Base-by-base conservation (phyloP, 2,329 filamentous ascomycete genomes). In the Fusarium cyanostomum region DNA sequence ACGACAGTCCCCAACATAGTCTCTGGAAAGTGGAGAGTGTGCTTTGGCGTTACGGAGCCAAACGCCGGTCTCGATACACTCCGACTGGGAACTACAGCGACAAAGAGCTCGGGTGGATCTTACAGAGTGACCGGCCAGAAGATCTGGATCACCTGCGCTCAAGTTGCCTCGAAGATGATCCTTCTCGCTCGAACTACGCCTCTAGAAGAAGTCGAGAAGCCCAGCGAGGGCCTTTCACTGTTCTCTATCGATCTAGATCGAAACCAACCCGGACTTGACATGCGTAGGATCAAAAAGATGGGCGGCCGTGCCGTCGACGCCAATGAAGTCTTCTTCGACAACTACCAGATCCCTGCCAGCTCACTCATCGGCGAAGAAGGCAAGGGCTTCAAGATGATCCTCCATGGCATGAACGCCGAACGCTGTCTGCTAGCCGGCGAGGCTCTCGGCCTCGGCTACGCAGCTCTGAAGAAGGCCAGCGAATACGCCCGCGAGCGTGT, bases 321-420 rank as follows among this genome's bases (percentile, higher is more conserved):
- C 1, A 96, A 96, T 66, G 91, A 95, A 72, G 89, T 96, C 2
- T 96, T 96, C 75, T 95, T 96, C 72, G 91, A 95, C 74, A 85
- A 89, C 65, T 96, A 94, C 74, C 74, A 76, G 5, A 85, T 95
- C 12, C 86, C 89, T 0, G 82, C 82, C 0, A 80, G 86, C 35
- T 81, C 86, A 0, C 78, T 94, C 0, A 86, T 96, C 37, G 92
- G 92, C 1, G 72, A 84, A 28, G 90, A 95, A 73, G 87, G 88
- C 6, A 82, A 91, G 55, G 92, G 92, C 0, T 96, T 96, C 81
- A 89, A 88, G 69, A 89, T 92, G 52, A 86, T 93, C 49, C 82
- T 93, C 21, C 89, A 92, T 68, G 90, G 91, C 3, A 92, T 93
- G 89, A 93, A 93, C 64, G 90, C 90, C 1, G 90, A 93, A 73